phyloP scores from a whole-genome alignment of 2,329 filamentous ascomycete genomes.

The Annulohypoxylon truncatum region DNA sequence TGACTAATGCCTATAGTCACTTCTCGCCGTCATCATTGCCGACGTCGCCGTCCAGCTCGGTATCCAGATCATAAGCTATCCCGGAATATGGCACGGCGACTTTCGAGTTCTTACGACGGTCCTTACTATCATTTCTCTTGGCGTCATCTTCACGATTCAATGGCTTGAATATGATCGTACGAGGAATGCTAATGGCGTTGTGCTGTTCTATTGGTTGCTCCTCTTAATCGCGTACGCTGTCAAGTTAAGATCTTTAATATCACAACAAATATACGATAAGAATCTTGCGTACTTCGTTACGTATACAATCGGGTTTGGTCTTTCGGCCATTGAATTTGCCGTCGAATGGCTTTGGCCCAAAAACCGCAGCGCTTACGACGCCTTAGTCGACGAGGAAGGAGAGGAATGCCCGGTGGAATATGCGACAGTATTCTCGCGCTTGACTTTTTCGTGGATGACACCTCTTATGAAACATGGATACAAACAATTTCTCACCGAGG shows the following conservation, averaged over 20 bases:
- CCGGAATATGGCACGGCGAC: slow-evolving; percentile 78
- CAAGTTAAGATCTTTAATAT: slow-evolving; percentile 87
- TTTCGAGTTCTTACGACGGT: slow-evolving; percentile 88
- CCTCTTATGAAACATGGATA: slow-evolving; percentile 97
- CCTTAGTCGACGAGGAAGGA: slow-evolving; percentile 65
- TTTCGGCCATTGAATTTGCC: slow-evolving; percentile 77
- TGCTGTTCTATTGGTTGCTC: slow-evolving; percentile 92
- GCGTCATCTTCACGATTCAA: slow-evolving; percentile 81
- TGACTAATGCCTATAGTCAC: slow-evolving; percentile 34
- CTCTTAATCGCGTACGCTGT: slow-evolving; percentile 81
- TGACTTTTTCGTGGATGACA: slow-evolving; percentile 99
- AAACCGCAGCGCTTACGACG: slow-evolving; percentile 70
- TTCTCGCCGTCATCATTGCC: slow-evolving; percentile 67
- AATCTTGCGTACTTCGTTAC: slow-evolving; percentile 80
- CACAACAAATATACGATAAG: slow-evolving; percentile 76
- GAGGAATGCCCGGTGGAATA: slow-evolving; percentile 83
- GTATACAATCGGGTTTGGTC: slow-evolving; percentile 77
- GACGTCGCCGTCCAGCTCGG: slow-evolving; percentile 78
- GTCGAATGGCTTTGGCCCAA: slow-evolving; percentile 92
- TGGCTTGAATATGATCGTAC: slow-evolving; percentile 87
- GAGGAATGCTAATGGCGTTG: slow-evolving; percentile 86
- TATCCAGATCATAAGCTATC: slow-evolving; percentile 78
- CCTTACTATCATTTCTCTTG: slow-evolving; percentile 76
- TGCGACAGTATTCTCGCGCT: slow-evolving; percentile 89
- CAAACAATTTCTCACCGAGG: slow-evolving; percentile 89